Evolutionary conservation across 2,329 filamentous ascomycete genomes (phyloP).

Genomic region (Aspergillus ibericus): DNA sequence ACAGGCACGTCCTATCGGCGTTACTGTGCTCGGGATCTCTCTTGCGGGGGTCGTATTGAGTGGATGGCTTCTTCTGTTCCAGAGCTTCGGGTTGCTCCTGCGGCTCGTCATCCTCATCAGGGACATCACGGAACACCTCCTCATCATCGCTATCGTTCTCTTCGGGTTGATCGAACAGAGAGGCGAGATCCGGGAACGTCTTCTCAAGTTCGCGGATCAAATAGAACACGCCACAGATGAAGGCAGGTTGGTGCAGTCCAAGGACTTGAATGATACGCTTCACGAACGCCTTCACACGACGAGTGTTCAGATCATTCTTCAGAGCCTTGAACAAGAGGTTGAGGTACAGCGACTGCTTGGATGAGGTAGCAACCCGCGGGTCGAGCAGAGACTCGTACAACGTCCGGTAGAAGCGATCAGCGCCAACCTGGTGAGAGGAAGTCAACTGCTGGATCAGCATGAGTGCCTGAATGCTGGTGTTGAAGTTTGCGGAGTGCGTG

Average conservation of each 20-base stretch:
- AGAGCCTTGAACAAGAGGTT: conserved; percentile 87
- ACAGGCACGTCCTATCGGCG: conserved; percentile 88
- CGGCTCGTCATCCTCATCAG: conserved; percentile 53
- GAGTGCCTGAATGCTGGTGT: conserved; percentile 93
- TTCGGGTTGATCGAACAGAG: conserved; percentile 78
- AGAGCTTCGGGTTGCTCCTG: conserved; percentile 19
- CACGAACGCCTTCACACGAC: conserved; percentile 91
- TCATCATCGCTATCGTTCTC: conserved; percentile 69
- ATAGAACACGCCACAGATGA: conserved; percentile 90
- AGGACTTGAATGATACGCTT: conserved; percentile 89
- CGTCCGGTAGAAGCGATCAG: conserved; percentile 91
- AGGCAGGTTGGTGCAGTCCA: conserved; percentile 85
- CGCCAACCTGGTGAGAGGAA: conserved; percentile 72
- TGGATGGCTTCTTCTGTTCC: conserved; percentile 35
- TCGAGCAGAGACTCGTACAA: conserved; percentile 94
- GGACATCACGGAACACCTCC: conserved; percentile 68
- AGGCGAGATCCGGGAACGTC: conserved; percentile 76
- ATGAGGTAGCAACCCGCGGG: conserved; percentile 81
- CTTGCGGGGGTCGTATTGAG: conserved; percentile 80
- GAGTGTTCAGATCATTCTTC: conserved; percentile 85
- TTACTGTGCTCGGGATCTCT: conserved; percentile 88
- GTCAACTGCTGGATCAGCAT: conserved; percentile 93
- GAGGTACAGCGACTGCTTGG: conserved; percentile 92
- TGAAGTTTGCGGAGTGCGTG: conserved; percentile 97
- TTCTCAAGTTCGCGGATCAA: conserved; percentile 77